phyloP scores from a whole-genome alignment of 768 basidiomycete species.

The Lactifluus subvellereus region DNA sequence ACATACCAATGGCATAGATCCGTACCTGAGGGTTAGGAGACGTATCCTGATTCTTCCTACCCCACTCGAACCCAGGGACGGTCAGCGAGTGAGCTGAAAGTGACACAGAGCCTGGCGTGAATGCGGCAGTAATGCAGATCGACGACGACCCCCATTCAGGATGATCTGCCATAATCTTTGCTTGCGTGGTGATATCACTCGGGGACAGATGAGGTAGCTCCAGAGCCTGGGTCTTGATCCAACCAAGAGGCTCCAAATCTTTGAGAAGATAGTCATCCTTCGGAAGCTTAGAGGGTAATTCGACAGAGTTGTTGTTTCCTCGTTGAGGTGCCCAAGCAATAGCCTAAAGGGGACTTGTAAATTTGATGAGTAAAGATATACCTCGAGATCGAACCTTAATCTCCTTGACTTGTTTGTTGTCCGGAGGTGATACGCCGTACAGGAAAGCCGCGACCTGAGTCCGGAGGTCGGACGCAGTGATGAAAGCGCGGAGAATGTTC shows the following conservation, averaged over 20 bases:
- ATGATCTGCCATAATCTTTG: conserved; percentile 95
- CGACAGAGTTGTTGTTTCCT: conserved; percentile 90
- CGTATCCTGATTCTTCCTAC: conserved; percentile 85
- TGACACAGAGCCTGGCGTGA: conserved; percentile 97
- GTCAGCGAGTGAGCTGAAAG: conserved; percentile 88
- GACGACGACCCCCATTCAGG: conserved; percentile 92
- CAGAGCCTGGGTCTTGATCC: conserved; percentile 94
- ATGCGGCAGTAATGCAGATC: conserved; percentile 90
- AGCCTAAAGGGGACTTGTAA: conserved; percentile 40
- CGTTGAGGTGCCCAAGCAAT: conserved; percentile 97
- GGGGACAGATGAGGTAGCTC: conserved; percentile 92
- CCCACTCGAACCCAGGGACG: conserved; percentile 96
- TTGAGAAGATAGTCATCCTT: conserved; percentile 93
- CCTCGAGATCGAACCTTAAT: conserved; percentile 55
- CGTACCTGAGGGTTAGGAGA: conserved; percentile 70
- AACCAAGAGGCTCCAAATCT: conserved; percentile 91
- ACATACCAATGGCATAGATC: conserved; percentile 4
- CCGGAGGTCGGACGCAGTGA: conserved; percentile 87
- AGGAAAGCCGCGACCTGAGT: conserved; percentile 94
- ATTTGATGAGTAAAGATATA: neutral
- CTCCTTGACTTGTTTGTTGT: conserved; percentile 98
- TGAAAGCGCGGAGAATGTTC: conserved; percentile 92
- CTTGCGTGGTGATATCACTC: conserved; percentile 88
- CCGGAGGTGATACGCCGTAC: conserved; percentile 88
- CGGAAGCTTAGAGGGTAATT: conserved; percentile 84